Base-by-base conservation (phyloP, 371 early-diverging fungal species). In the Mortierella sp. region DNA sequence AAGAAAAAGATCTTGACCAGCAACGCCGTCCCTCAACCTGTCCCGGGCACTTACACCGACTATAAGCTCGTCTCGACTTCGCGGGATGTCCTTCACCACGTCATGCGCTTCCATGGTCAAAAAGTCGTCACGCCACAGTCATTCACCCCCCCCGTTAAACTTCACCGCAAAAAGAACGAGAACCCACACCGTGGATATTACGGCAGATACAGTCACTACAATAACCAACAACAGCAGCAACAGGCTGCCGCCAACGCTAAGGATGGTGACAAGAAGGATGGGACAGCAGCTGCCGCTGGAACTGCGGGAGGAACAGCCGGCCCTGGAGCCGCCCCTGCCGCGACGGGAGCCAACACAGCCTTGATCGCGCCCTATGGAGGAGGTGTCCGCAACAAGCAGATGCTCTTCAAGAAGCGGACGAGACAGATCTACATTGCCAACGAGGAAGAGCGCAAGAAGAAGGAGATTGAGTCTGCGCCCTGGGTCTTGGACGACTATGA, bases 401-500 rank as follows among this genome's bases (percentile, higher is more conserved):
- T 93, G 88, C 76, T 96, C 70, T 96, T 96, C 82, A 95, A 96
- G 86, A 96, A 96, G 84, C 90, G 94, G n/a, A 96, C 96, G 24
- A 92, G 91, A 63, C 96, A 97, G 80, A 92, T 96, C 47, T 95
- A 88, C 77, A 84, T 95, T 57, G 95, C 95, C 47, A 93, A 95
- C 75, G 95, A 95, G 79, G 93, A 95, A 50, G 92, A 92, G 70
- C 90, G 96, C 50, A 89, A 92, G 57, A 79, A 95, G 50, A 92
- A 93, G 74, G 93, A 93, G 70, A 93, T 94, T 81, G 97, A 97
- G 87, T 89, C 92, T 1, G 88, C 91, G 34, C 96, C 96, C 9
- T 97, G 96, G 96, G 92, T 96, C 8, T 83, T 97, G 1, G 95
- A 95, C 74, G 96, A 95, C 74, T 93, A 92, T 79, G 95, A 95